Percentiles rank a stretch among this genome's conserved stretches.
Conservation (phyloP, 768 basidiomycete genomes). For the Tylopilus felleus region DNA sequence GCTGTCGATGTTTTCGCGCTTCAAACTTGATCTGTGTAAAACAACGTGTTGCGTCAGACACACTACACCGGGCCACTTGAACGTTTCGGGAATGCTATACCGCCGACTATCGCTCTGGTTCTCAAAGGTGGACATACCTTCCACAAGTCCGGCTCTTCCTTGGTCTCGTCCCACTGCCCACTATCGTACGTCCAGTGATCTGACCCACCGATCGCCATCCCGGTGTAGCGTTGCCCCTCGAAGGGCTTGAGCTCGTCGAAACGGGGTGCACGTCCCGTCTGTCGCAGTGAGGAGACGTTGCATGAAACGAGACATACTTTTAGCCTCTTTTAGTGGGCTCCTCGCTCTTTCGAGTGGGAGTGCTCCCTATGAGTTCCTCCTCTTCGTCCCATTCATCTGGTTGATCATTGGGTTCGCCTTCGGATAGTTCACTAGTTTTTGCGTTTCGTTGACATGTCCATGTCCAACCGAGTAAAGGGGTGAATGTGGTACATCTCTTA, state of each 20-base stretch:
- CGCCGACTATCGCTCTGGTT: too few relatives aligned
- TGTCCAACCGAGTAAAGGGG: not conserved
- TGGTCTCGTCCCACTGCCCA: conserved; percentile 10
- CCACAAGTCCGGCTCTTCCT: conserved; percentile 8
- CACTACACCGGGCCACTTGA: too few relatives aligned
- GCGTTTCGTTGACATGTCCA: not conserved
- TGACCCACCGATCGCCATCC: not conserved
- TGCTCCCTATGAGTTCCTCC: not conserved
- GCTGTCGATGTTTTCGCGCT: conserved; percentile 1
- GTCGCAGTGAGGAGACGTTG: not conserved
- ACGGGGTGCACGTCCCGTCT: not conserved
- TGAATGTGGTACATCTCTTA: too few relatives aligned
- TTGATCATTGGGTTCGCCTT: not conserved
- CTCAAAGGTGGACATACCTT: not conserved
- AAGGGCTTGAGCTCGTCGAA: not conserved
- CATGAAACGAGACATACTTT: not conserved
- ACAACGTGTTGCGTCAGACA: too few relatives aligned
- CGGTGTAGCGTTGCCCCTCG: not conserved
- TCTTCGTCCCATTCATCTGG: not conserved
- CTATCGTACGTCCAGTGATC: conserved; percentile 4
- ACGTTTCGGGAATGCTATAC: too few relatives aligned
- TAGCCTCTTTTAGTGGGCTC: not conserved
- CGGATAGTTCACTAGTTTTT: not conserved
- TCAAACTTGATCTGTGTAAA: not conserved
- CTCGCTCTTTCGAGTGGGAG: not conserved